Conservation (phyloP, 2,329 filamentous ascomycete species). For the Botrytis cinerea region DNA sequence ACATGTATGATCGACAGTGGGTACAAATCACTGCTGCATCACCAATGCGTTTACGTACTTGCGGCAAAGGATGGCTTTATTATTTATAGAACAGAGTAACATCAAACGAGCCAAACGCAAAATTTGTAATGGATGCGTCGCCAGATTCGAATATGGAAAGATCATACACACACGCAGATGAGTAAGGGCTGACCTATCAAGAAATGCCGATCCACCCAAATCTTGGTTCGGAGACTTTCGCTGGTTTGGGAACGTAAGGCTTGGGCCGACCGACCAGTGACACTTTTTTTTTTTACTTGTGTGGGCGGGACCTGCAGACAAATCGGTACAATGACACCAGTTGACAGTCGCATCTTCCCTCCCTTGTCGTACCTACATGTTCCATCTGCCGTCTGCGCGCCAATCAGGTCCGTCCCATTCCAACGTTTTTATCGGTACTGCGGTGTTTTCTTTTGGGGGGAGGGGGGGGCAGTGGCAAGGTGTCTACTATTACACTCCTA, state of each 20-base stretch:
- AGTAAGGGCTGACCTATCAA: neutral
- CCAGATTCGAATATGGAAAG: neutral
- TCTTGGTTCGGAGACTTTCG: neutral
- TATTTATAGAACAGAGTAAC: slow-evolving; percentile 10
- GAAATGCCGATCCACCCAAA: neutral
- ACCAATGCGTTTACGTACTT: neutral
- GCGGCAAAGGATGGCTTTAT: neutral
- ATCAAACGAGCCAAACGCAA: neutral
- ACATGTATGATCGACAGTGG: slow-evolving; percentile 7
- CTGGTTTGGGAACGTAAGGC: neutral
- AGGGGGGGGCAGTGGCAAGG: neutral
- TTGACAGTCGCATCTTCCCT: neutral
- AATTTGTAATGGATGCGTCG: neutral
- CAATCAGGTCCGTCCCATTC: neutral
- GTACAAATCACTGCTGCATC: neutral
- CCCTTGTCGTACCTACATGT: neutral
- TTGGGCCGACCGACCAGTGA: neutral
- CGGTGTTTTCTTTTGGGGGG: neutral
- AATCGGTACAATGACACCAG: neutral
- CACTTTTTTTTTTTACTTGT: neutral
- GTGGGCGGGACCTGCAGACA: neutral
- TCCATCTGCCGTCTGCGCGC: neutral
- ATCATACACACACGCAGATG: neutral
- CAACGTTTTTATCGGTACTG: neutral
- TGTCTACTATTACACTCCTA: neutral